Base-by-base conservation (phyloP, 2,329 filamentous ascomycete genomes). In the Botrytis pseudocinerea region DNA sequence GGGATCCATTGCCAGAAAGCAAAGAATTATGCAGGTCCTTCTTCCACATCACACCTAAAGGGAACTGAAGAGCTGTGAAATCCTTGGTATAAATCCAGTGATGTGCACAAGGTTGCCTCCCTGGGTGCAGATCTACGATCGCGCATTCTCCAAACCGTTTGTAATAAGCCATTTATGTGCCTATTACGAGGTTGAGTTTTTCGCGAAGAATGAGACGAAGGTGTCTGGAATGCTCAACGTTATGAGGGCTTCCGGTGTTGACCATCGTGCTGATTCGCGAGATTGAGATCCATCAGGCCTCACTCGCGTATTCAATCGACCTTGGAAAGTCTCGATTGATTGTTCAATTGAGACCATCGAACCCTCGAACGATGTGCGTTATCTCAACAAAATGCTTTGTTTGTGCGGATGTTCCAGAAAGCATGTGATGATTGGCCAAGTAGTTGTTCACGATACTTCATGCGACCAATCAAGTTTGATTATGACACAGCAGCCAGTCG, bases 41-140 rank as follows among this genome's bases (percentile, higher is more conserved):
- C 70, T 28, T 72, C 70, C 62, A 68, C 42, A 54, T 68, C 44
- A 69, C 63, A 46, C 54, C 25, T 10, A 35, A n/a, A n/a, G 20
- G 8, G 25, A 38, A 51, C 14, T 61, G 63, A 48, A 51, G 35
- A 69, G 66, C 38, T 46, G n/a, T 35, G 12, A 32, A 46, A 46
- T 69, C 4, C 54, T 61, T 42, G 54, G 28, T 8, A 18, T 40
- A 60, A 54, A 46, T 70, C n/a, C 54, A 70, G 35, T 44, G 60
- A 65, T 64, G 64, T 64, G 12, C 69, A 71, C 60, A 71, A 51
- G 69, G 69, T 54, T 64, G 18, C 60, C 60, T 40, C 44, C 46
- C 60, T 71, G 22, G 59, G 69, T 70, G 60, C 22, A 71, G 32
- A 71, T 71, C 69, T 64, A 32, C 69, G 32, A 71, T 71, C 40